phyloP scores from a whole-genome alignment of 257 asterid species.

The Linaria vulgaris region DNA sequence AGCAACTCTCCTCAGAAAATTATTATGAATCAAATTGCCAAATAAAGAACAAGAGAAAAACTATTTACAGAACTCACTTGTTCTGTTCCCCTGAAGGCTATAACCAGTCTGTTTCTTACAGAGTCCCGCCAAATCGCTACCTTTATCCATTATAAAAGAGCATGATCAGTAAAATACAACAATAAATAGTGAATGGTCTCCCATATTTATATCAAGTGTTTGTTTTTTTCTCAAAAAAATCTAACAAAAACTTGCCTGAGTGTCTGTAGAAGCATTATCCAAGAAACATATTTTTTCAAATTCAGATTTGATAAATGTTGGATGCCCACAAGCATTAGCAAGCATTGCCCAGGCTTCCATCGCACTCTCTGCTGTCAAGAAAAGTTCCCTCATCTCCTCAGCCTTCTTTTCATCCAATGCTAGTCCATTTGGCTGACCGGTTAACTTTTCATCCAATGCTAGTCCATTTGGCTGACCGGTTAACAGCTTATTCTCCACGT shows the following conservation, averaged over 20 bases:
- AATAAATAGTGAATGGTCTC: neutral
- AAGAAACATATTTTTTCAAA: slow-evolving; percentile 88
- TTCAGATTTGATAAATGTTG: slow-evolving; percentile 91
- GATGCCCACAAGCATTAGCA: slow-evolving; percentile 92
- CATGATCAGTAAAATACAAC: slow-evolving; percentile 24
- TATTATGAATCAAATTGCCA: too few relatives aligned
- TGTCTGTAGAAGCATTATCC: slow-evolving; percentile 85
- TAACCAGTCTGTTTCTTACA: slow-evolving; percentile 73
- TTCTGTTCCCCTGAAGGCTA: slow-evolving; percentile 99
- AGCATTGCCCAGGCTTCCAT: slow-evolving; percentile 99
- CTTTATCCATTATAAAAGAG: slow-evolving; percentile 42
- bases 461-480: too few relatives aligned
- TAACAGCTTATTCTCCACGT: neutral
- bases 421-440: too few relatives aligned
- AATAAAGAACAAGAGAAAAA: too few relatives aligned
- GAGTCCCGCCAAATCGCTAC: slow-evolving; percentile 94
- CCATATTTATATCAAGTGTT: slow-evolving; percentile 3
- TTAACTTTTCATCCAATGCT: slow-evolving; percentile 14
- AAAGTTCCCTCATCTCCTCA: slow-evolving; percentile 91
- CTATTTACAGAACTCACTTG: slow-evolving; percentile 56
- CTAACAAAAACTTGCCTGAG: slow-evolving; percentile 59
- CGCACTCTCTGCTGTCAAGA: slow-evolving; percentile 96
- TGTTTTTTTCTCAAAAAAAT: slow-evolving; percentile 8
- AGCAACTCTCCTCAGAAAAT: slow-evolving; percentile 21
- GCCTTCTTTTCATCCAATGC: slow-evolving; percentile 41